Evolutionary conservation across 768 basidiomycete genomes (phyloP).

Genomic region (Amanita polypyramis): DNA sequence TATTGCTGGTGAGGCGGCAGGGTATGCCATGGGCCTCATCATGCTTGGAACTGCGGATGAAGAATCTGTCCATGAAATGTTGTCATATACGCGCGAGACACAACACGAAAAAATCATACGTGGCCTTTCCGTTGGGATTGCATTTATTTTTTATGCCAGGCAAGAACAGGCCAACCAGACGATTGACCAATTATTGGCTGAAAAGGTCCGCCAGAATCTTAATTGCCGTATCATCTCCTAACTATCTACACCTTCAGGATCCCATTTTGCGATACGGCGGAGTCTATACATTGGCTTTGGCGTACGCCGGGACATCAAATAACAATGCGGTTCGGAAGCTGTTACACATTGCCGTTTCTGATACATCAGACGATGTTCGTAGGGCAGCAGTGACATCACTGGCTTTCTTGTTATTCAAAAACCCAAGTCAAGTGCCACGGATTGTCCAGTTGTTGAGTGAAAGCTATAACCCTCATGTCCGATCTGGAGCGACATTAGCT

Average conservation of each 20-base stretch:
- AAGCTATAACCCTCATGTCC: slow-evolving; percentile 97
- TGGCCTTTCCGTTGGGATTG: slow-evolving; percentile 85
- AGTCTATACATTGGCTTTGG: slow-evolving; percentile 92
- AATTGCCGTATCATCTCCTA: background rate
- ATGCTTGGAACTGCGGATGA: slow-evolving; percentile 91
- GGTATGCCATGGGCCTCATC: slow-evolving; percentile 95
- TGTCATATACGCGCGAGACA: slow-evolving; percentile 92
- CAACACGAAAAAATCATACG: slow-evolving; percentile 99
- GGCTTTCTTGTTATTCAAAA: slow-evolving; percentile 95
- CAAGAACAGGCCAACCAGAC: slow-evolving; percentile 90
- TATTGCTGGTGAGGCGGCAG: slow-evolving; percentile 90
- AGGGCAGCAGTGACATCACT: slow-evolving; percentile 93
- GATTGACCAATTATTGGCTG: slow-evolving; percentile 64
- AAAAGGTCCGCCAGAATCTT: slow-evolving; percentile 51
- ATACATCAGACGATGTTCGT: slow-evolving; percentile 95
- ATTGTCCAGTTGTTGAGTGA: slow-evolving; percentile 96
- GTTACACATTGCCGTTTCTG: slow-evolving; percentile 94
- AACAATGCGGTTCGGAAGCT: slow-evolving; percentile 88
- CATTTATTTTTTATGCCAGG: slow-evolving; percentile 85
- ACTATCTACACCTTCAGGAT: slow-evolving; percentile 43
- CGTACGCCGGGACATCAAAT: slow-evolving; percentile 93
- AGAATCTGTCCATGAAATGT: slow-evolving; percentile 84
- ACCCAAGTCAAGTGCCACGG: slow-evolving; percentile 89
- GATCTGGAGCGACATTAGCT: slow-evolving; percentile 93
- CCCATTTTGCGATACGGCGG: slow-evolving; percentile 96